These are phyloP conservation scores for Dunaliella primolecta DNA, from an alignment of 139 green algal genomes.

Conservation along the genomic window DNA sequence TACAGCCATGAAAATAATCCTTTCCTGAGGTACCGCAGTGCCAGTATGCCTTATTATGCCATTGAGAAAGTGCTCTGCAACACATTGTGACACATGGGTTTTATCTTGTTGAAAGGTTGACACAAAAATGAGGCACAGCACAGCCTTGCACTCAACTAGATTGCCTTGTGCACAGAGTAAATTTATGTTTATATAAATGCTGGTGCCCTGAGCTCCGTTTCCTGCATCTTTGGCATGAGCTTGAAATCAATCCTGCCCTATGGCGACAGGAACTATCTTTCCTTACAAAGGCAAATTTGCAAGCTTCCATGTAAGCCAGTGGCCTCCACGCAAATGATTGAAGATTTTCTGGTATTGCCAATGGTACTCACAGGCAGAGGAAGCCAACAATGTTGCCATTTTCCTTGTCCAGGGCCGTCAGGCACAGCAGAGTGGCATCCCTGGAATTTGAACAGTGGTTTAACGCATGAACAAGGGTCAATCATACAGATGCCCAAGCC, in stretches of 20 bases:
- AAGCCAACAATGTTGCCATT: constrained; percentile 32
- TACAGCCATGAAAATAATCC: too few species aligned
- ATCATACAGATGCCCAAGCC: too few species aligned
- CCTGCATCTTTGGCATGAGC: constrained; percentile 8
- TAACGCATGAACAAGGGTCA: too few species aligned
- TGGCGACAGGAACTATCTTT: too few species aligned
- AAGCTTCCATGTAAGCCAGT: background rate
- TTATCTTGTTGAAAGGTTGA: background rate
- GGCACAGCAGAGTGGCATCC: constrained; percentile 30
- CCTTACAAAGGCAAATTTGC: constrained; percentile 20
- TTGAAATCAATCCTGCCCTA: background rate
- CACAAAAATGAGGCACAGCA: background rate
- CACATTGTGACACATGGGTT: too few species aligned
- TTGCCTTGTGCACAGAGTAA: background rate
- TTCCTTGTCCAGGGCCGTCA: constrained; percentile 28
- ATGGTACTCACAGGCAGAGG: constrained; percentile 37
- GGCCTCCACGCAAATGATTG: background rate
- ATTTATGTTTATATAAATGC: background rate
- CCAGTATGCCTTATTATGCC: too few species aligned
- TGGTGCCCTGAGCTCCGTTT: background rate
- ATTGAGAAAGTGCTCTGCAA: too few species aligned
- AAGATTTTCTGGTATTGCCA: background rate
- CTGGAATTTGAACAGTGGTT: constrained; percentile 29
- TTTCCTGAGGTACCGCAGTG: too few species aligned
- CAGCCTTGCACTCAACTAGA: background rate